Evolutionary conservation across 495 filamentous ascomycete genomes (phyloP).

Genomic region (Rhypophila decipiens): DNA sequence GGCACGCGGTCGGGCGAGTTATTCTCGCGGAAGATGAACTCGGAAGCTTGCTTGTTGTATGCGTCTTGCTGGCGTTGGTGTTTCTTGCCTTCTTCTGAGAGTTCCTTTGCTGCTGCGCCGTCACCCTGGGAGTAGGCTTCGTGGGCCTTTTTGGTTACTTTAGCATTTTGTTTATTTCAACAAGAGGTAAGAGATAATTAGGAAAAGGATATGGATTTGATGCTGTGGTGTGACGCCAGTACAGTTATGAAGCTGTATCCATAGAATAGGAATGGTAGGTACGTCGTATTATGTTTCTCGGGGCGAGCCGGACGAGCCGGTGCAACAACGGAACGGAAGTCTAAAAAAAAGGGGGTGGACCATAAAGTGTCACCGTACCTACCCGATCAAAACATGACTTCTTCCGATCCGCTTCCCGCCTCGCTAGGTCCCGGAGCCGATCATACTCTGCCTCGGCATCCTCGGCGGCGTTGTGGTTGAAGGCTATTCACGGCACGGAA

Average conservation of each 20-base stretch:
- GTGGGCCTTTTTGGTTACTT: slow-evolving; percentile 48
- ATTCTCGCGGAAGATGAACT: slow-evolving; percentile 92
- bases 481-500: slow-evolving; percentile 47
- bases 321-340: background rate
- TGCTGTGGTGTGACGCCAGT: no score
- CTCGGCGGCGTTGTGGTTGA: slow-evolving; percentile 64
- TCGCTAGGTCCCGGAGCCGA: slow-evolving; percentile 76
- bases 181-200: no score
- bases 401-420: slow-evolving; percentile 68
- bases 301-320: background rate
- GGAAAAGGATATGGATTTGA: no score
- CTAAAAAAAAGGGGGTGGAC: slow-evolving; percentile 1
- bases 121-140: slow-evolving; percentile 77
- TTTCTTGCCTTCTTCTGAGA: slow-evolving; percentile 76
- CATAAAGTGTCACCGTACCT: slow-evolving; percentile 5
- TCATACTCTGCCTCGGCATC: slow-evolving; percentile 85
- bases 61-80: slow-evolving; percentile 73
- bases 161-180: background rate
- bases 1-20: slow-evolving; percentile 65
- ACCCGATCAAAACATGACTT: slow-evolving; percentile 68
- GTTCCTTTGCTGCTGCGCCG: slow-evolving; percentile 67
- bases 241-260: no score
- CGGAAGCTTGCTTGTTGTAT: slow-evolving; percentile 83
- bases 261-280: no score
- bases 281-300: no score